A percentile compares a stretch with the other conserved stretches of the same genome.
Conservation (phyloP, 192 early-diverging fungal species). For the Dispira parvispora region DNA sequence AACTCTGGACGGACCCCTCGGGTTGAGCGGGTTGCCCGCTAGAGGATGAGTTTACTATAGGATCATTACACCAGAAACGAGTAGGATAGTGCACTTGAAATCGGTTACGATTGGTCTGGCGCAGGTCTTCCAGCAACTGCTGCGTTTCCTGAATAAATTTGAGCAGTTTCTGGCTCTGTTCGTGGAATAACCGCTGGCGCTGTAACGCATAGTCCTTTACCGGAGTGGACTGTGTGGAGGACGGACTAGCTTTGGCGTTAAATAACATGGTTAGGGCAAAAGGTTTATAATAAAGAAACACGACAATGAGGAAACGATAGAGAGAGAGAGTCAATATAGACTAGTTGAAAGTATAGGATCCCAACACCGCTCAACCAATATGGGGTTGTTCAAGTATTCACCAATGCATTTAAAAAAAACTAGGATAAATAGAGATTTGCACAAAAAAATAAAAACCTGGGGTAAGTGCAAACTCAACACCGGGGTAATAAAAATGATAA, state of each 20-base stretch:
- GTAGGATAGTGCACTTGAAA: constrained; percentile 54
- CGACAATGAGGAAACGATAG: background rate
- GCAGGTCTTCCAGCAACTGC: constrained; percentile 46
- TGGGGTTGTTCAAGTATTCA: too few species aligned
- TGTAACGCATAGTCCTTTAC: constrained; percentile 22
- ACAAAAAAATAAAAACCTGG: too few species aligned
- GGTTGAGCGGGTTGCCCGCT: constrained; percentile 10
- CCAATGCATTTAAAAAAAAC: too few species aligned
- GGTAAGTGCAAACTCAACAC: too few species aligned
- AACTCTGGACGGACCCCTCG: constrained; percentile 9
- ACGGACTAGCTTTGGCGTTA: background rate
- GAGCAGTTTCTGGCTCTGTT: constrained; percentile 54
- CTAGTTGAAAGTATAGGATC: background rate
- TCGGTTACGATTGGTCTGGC: constrained; percentile 43
- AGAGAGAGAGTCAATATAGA: background rate
- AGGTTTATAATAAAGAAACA: background rate
- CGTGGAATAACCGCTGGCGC: constrained; percentile 52
- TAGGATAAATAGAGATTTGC: too few species aligned
- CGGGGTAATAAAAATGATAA: too few species aligned
- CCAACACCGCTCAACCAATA: too few species aligned
- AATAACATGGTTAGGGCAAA: too few species aligned
- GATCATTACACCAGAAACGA: constrained; percentile 16
- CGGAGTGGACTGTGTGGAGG: background rate
- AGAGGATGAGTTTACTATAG: constrained; percentile 12
- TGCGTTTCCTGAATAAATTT: constrained; percentile 45